Evolutionary conservation across 345 rosid genomes (phyloP), one percentile per base, ranked within the genome.

Genomic region (Erodium maritimum): DNA sequence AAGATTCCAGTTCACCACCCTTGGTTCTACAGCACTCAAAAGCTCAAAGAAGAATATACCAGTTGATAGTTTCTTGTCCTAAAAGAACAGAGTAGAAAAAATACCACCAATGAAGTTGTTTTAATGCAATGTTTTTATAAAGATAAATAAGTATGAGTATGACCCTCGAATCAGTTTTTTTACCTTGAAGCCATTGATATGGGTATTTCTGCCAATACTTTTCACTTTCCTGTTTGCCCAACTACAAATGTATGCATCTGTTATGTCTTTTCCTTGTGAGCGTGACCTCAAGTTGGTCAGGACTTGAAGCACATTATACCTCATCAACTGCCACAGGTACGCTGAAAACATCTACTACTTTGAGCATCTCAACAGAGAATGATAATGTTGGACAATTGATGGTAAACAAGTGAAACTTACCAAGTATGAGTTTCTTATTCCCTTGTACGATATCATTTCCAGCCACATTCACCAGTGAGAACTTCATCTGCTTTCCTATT

Each of bases 1-100:
- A 62, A 93, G 89, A 64, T 87, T 93, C 91, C 95, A 93, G 56
- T 93, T 93, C 25, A 93, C 95, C 57, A 89, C 95, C 78, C 99
- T 83, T 34, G 96, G 91, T 71, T 93, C 99, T 61, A 87, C 91
- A 1, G 90, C 78, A 65, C 91, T 84, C 6, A 93, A 78, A 66
- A 89, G 94, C 71, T 89, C 91, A 2, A 93, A 87, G 80, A 93
- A 85, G 84, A 89, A 86, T 63, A 87, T 56, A 52, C 96, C 96
- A 13, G 16, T 79, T 6, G 99, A 79, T 19, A 93, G 69, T 62
- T 79, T 80, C 80, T 82, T 87, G 67, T 93, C 96, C 99, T 93
- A 80, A 61, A 65, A 57, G 7, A 7, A n/a, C 19, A 56, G 22
- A 63, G 29, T 25, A 1, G 46, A 37, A 21, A 17, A 0, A 21